phyloP scores from a whole-genome alignment of 2,329 filamentous ascomycete species.

The Chaetomiaceae sp. region DNA sequence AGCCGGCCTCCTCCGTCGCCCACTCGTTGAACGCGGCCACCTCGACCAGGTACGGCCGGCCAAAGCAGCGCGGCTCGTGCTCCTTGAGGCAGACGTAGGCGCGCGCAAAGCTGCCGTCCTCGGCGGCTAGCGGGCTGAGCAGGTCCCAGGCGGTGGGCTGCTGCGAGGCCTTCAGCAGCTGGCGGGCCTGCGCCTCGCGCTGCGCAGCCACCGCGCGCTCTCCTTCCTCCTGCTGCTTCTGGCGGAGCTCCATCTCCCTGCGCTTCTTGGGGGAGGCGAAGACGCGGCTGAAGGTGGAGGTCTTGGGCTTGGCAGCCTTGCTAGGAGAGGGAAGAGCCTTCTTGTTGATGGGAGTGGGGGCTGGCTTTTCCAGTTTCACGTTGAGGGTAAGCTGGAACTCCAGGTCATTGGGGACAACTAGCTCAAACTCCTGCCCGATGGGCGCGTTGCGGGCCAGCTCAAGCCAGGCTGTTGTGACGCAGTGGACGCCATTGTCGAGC shows the following conservation, averaged over 20 bases:
- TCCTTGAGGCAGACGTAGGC: slow-evolving; percentile 92
- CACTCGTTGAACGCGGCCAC: slow-evolving; percentile 98
- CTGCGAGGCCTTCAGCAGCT: slow-evolving; percentile 42
- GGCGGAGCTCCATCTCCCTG: slow-evolving; percentile 81
- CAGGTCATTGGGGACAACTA: slow-evolving; percentile 94
- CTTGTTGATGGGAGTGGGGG: slow-evolving; percentile 31
- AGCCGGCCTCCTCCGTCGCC: slow-evolving; percentile 77
- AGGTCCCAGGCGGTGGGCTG: slow-evolving; percentile 78
- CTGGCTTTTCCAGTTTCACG: slow-evolving; percentile 82
- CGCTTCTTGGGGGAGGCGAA: slow-evolving; percentile 95
- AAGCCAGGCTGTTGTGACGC: slow-evolving; percentile 92
- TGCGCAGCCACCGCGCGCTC: slow-evolving; percentile 59
- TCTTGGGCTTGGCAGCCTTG: slow-evolving; percentile 64
- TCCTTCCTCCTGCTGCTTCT: slow-evolving; percentile 77
- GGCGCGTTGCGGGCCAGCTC: slow-evolving; percentile 87
- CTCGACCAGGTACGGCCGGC: slow-evolving; percentile 79
- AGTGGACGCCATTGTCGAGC: slow-evolving; percentile 96
- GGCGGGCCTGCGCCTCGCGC: slow-evolving; percentile 58
- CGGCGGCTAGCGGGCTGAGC: slow-evolving; percentile 76
- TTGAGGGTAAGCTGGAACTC: slow-evolving; percentile 97
- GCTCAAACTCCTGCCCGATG: slow-evolving; percentile 96
- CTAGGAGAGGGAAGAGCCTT: slow-evolving; percentile 50
- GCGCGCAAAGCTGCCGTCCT: slow-evolving; percentile 89
- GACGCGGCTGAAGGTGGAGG: slow-evolving; percentile 83
- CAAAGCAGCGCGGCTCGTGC: slow-evolving; percentile 82